Evolutionary conservation across 495 filamentous ascomycete species (phyloP), one percentile per base, ranked within the genome.

Genomic region (Tetracladium setigerum): DNA sequence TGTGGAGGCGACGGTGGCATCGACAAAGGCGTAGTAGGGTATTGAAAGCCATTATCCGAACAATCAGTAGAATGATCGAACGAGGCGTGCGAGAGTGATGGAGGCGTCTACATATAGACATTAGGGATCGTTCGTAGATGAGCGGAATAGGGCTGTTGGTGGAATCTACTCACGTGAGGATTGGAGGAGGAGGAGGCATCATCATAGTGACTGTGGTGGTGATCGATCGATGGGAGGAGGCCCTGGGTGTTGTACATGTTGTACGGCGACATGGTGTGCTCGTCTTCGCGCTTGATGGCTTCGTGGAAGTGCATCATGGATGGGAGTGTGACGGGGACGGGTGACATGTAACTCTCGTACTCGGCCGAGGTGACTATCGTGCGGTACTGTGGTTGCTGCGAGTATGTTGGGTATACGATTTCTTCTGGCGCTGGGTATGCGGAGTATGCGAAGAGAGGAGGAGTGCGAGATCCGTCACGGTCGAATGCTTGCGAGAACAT

Each of bases 11-110:
- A 84, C 37, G 73, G 68, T 13, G 82, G 81, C 72, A 83, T 82
- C 12, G 81, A 84, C 38, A 77, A 62, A 24, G 83, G 84, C 44
- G 83, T 87, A 16, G 73, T 72, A 22, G 83, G 83, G 61, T 83
- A 86, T 50, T 71, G 66, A 55, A 72, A 70, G 38, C 76, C 66
- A 63, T 70, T 59, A 65, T 84, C 68, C 58, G 83, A 72, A 66
- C 81, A 68, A 58, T 69, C 64, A 45, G 71, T 68, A 46, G 87
- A 90, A 57, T 82, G 81, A 53, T 90, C 86, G 65, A 84, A 87
- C 14, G 7, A 3, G 3, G 84, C 82, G 53, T 89, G 84, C 56
- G 82, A 82, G 58, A 94, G 78, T 59, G 22, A 27, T 27, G 88
- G 79, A 67, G 89, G 89, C 68, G 89, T 91, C 87, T 94, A 74